Evolutionary conservation across 169 alveolate species (phyloP).

Genomic region (Plasmodium reichenowi): DNA sequence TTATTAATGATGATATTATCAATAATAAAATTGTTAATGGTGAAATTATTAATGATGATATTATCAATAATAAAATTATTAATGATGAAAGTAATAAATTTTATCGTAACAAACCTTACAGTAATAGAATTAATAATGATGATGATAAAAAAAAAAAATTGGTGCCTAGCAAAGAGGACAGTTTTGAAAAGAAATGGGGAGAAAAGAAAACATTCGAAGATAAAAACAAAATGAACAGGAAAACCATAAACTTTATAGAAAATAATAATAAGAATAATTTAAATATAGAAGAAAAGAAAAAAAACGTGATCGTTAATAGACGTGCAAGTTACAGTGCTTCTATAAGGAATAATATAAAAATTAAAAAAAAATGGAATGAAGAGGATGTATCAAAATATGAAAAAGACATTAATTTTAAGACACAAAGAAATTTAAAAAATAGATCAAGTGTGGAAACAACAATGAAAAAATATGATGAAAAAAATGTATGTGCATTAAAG

Average conservation of each 20-base stretch:
- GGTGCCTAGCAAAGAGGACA: background rate
- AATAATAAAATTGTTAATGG: too few relatives aligned
- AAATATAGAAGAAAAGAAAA: background rate
- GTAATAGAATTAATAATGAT: background rate
- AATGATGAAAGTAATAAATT: background rate
- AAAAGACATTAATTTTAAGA: background rate
- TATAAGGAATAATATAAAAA: constrained; percentile 1
- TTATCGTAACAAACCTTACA: background rate
- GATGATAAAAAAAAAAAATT: background rate
- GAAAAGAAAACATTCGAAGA: background rate
- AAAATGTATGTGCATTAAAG: too few relatives aligned
- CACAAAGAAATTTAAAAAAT: background rate
- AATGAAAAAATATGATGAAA: background rate
- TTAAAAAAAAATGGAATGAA: constrained; percentile 10
- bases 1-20: background rate
- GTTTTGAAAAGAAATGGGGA: background rate
- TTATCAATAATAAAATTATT: background rate
- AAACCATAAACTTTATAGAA: constrained; percentile 6
- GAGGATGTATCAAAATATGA: background rate
- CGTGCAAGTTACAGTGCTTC: constrained; percentile 47
- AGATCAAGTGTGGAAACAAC: background rate
- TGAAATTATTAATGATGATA: background rate
- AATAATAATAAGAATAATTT: background rate
- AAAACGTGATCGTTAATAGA: background rate
- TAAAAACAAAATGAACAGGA: constrained; percentile 2